Base-by-base conservation (phyloP, 495 filamentous ascomycete species). In the Podospora pseudopauciseta region DNA sequence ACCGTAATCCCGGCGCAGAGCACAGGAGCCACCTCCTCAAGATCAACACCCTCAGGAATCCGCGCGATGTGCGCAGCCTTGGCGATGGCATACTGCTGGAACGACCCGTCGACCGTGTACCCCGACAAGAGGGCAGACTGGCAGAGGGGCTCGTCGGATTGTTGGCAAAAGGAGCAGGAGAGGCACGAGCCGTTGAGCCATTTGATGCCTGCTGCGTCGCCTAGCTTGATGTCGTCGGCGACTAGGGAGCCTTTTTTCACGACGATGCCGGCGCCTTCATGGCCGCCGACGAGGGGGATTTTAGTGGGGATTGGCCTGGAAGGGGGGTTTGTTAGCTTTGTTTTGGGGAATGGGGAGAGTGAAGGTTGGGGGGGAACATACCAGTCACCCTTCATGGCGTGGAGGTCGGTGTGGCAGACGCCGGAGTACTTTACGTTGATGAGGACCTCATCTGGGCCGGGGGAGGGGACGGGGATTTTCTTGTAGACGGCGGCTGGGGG, bases 341-440 rank as follows among this genome's bases (percentile, higher is more conserved):
- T 23, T 23, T 23, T 1, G 13, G 39, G 2, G 39, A 16, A 49
- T 5, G 39, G 15, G 39, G 39, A 49, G 9, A 32, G 39, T 11
- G 9, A 11, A 13, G 39, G 39, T 1, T 3, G 39, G 15, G 39
- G 39, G 15, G 39, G 39, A 49, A 49, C 39, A 49, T 49, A 49
- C 92, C 93, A 96, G 81, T 96, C 91, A 69, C 94, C 92, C 64
- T 89, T 91, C 80, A 93, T 83, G 63, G 92, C 92, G 81, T 95
- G 91, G 26, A 92, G 81, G 75, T 93, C 91, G 0, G 94, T 96
- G 83, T 96, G 93, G 84, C 94, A 97, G 67, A 97, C 93, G 75
- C 94, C 94, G 6, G 91, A 90, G 86, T 89, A 97, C 78, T 92
- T 92, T 83, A 97, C 89, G 81, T 96, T 92, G 78, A 97, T 81